Conservation (phyloP, 2,329 filamentous ascomycete species). For the Penicillium sp. region DNA sequence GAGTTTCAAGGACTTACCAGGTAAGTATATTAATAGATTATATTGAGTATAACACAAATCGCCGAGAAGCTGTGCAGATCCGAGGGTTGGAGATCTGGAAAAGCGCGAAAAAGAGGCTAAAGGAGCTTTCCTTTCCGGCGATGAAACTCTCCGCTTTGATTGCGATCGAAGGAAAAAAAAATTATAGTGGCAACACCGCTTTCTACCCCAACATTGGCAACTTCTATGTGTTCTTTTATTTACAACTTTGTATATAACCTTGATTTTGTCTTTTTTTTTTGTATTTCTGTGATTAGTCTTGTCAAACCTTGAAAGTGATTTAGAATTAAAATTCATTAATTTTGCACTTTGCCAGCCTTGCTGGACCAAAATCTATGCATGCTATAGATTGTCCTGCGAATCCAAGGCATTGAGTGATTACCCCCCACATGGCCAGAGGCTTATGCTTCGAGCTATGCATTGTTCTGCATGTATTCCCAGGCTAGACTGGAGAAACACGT, state of each 20-base stretch:
- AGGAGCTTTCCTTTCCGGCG: conserved; percentile 32
- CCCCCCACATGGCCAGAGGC: neutral
- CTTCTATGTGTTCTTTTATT: neutral
- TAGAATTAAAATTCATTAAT: neutral
- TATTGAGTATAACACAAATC: conserved; percentile 8
- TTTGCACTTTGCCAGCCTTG: neutral
- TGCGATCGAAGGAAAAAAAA: conserved; percentile 27
- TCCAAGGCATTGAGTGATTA: neutral
- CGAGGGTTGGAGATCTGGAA: conserved; percentile 16
- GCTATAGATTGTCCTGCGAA: neutral
- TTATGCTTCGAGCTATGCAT: neutral
- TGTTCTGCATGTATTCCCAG: neutral
- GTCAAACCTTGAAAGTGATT: neutral
- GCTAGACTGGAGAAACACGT: neutral
- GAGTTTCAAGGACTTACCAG: conserved; percentile 21
- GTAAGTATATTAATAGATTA: conserved; percentile 1
- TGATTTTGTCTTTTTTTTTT: neutral
- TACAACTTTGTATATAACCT: neutral
- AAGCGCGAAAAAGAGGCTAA: conserved; percentile 29
- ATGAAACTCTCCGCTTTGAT: conserved; percentile 28
- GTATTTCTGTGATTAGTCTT: neutral
- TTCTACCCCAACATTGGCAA: conserved; percentile 14
- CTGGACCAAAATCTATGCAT: neutral
- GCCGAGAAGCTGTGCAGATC: conserved; percentile 14
- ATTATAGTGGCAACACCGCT: conserved; percentile 25